These are phyloP conservation scores for Aspergillus avenaceus DNA, from an alignment of 495 filamentous ascomycete species.

Conservation along the genomic window DNA sequence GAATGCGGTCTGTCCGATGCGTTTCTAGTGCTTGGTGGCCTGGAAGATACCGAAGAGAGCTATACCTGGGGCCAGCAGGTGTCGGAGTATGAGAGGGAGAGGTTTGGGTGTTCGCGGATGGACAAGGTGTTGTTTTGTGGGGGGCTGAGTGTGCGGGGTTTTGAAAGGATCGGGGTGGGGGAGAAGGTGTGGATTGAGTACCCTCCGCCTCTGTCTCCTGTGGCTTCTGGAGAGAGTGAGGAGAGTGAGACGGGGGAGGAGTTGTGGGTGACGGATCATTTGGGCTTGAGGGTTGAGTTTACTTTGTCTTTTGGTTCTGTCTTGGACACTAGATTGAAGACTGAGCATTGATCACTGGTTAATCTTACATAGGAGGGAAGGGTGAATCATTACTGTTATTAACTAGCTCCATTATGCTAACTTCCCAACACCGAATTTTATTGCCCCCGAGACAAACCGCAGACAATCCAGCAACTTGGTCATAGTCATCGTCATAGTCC, in stretches of 20 bases:
- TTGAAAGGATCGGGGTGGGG: constrained; percentile 40
- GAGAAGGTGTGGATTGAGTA: constrained; percentile 1
- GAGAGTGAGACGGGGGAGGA: constrained; percentile 14
- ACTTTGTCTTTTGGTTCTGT: no score
- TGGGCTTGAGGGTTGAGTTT: constrained; percentile 36
- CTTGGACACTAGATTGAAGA: no score
- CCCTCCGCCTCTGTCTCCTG: no score
- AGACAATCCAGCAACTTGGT: no score
- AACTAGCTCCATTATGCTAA: background rate
- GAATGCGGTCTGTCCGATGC: constrained; percentile 48
- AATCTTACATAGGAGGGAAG: background rate
- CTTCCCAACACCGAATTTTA: no score
- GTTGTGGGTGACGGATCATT: constrained; percentile 49
- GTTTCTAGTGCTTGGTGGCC: constrained; percentile 47
- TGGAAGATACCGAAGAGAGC: constrained; percentile 45
- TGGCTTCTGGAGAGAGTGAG: constrained; percentile 18
- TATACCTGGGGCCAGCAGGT: constrained; percentile 56
- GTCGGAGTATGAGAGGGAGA: constrained; percentile 18
- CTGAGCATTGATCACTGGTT: no score
- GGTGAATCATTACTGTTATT: background rate
- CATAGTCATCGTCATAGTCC: no score
- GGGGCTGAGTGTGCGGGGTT: constrained; percentile 20
- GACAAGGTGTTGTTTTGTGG: constrained; percentile 48
- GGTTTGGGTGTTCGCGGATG: constrained; percentile 45
- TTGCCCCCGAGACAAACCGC: no score